Base-by-base conservation (phyloP, 768 basidiomycete species). In the Suillus weaverae region DNA sequence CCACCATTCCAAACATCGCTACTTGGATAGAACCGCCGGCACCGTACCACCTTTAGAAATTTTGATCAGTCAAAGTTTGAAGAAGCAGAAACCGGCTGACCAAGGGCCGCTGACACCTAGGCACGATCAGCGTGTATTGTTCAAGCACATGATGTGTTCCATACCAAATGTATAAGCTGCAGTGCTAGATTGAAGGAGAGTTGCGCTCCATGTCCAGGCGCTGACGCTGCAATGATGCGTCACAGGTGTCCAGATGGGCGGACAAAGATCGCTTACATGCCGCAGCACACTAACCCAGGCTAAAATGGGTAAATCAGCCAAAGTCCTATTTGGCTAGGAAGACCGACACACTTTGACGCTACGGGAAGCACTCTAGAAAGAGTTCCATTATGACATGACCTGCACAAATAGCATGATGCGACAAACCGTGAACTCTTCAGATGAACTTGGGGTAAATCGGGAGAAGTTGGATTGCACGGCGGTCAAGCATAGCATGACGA, bases 191-290 rank as follows among this genome's bases (percentile, higher is more conserved):
- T 77, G 76, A 16, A 80, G 70, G 6, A 79, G 69, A 4, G 78
- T 80, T 3, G 78, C 78, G 60, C 78, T 79, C 78, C 77, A 80
- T 30, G 78, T 80, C 78, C 77, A 78, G 4, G 78, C 78, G 61
- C 76, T 77, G 5, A 78, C 76, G 33, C 74, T 54, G 43, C 5
- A 33, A 57, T 32, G 36, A 26, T 55, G 5, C 22, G 6, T 59
- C 41, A 43, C 20, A 38, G n/a, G 44, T 20, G 35, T 6, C 11
- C 44, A 64, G 9, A 30, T 3, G 35, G 0, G 39, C n/a, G 5
- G 30, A 39, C 33, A 30, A 53, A 18, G 44, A 44, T 16, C 18
- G 46, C 72, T 53, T 54, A 74, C 71, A 79, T 77, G 14, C 76
- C 76, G 64, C 77, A 77, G 55, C 76, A 78, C 6, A 79, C 72